Conservation (phyloP, 2,329 filamentous ascomycete species). For the Metarhizium anisopliae region DNA sequence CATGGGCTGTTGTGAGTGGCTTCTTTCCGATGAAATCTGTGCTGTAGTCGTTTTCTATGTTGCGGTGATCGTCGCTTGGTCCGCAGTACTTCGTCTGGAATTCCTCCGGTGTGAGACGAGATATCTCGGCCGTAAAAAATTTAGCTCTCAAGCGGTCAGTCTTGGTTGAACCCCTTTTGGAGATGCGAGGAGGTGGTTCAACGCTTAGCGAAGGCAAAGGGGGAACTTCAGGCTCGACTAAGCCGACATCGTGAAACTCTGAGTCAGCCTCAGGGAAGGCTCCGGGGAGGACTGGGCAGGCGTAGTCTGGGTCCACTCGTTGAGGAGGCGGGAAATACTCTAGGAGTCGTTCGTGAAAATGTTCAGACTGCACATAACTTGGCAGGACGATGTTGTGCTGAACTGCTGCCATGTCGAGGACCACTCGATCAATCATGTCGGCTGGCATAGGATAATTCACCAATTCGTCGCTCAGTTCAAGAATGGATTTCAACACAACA, state of each 20-base stretch:
- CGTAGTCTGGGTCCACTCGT: slow-evolving; percentile 11
- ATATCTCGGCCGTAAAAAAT: slow-evolving; percentile 6
- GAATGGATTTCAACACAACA: slow-evolving; percentile 15
- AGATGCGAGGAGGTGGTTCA: slow-evolving; percentile 2
- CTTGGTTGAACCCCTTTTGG: slow-evolving; percentile 4
- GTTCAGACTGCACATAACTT: slow-evolving; percentile 17
- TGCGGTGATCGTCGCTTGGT: slow-evolving; percentile 12
- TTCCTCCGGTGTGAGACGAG: slow-evolving; percentile 10
- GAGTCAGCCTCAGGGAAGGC: slow-evolving; percentile 15
- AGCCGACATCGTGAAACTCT: slow-evolving; percentile 1
- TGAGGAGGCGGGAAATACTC: slow-evolving; percentile 13
- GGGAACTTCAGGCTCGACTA: neutral
- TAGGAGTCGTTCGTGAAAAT: slow-evolving; percentile 15
- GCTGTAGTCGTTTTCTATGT: slow-evolving; percentile 12
- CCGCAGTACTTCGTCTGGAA: slow-evolving; percentile 13
- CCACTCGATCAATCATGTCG: slow-evolving; percentile 16
- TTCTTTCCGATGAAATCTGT: slow-evolving; percentile 13
- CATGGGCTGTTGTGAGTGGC: slow-evolving; percentile 12
- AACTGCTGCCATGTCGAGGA: slow-evolving; percentile 22
- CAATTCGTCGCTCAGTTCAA: slow-evolving; percentile 7
- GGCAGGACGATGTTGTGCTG: slow-evolving; percentile 16
- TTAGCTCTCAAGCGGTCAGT: slow-evolving; percentile 7
- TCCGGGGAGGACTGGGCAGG: slow-evolving; percentile 14
- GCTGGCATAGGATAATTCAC: slow-evolving; percentile 10
- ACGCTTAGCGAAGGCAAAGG: neutral